Percentiles rank a stretch among this genome's conserved stretches.
phyloP scores from a whole-genome alignment of 2,329 filamentous ascomycete species.

The Pseudogymnoascus sp. region DNA sequence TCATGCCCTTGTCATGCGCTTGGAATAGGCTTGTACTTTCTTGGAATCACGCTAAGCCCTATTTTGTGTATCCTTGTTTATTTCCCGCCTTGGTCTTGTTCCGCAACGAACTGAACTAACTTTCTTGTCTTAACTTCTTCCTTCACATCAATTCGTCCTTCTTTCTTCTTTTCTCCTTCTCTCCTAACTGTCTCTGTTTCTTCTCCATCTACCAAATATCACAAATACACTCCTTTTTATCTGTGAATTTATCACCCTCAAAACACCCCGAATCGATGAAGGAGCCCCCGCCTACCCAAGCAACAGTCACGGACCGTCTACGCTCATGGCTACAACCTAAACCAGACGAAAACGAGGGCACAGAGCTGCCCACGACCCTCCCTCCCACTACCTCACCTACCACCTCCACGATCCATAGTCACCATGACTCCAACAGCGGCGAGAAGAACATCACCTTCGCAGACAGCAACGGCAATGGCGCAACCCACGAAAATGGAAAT shows the following conservation, averaged over 20 bases:
- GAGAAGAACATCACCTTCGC: neutral
- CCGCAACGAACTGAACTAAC: neutral
- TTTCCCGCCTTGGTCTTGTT: neutral
- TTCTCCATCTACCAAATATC: neutral
- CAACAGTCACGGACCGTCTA: neutral
- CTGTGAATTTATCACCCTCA: neutral
- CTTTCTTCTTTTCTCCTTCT: neutral
- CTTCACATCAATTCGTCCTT: neutral
- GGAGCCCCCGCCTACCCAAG: slow-evolving; percentile 1
- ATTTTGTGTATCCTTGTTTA: neutral
- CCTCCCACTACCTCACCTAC: neutral
- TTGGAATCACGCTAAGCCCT: neutral
- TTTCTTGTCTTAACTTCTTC: neutral
- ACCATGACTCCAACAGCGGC: neutral
- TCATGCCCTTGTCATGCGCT: neutral
- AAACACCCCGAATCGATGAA: slow-evolving; percentile 1
- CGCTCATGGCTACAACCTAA: slow-evolving; percentile 4
- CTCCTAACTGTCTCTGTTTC: neutral
- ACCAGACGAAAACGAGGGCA: neutral
- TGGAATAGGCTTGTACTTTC: neutral
- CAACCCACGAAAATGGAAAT: neutral
- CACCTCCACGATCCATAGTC: neutral
- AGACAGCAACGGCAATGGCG: neutral
- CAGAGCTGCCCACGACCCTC: slow-evolving; percentile 1
- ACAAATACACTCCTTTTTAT: neutral